Base-by-base conservation (phyloP, 208 protist species). In the Eutreptiella sp. region DNA sequence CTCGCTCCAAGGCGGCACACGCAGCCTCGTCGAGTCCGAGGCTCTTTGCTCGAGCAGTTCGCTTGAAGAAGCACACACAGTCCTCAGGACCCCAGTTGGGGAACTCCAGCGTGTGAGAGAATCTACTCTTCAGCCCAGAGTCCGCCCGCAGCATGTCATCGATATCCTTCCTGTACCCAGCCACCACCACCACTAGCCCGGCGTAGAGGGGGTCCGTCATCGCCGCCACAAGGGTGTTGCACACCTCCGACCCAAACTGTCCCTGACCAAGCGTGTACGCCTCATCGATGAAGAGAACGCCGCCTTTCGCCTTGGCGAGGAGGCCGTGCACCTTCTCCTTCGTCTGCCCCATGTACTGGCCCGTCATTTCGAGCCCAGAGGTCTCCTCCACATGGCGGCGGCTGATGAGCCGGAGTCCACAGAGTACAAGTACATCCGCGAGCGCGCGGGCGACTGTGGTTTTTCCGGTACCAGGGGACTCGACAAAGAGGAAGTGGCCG, bases 261-360 rank as follows among this genome's bases (percentile, higher is more conserved):
- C 11, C 7, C 14, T 57, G 28, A 9, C 7, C 24, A 24, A 68
- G 45, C 19, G 54, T 28, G 57, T 68, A 68, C 33, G 62, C 62
- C 41, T 68, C 62, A 55, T 68, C 57, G 45, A 68, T 68, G 41
- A 68, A 68, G 32, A 68, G 53, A 11, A 66, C 62, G 41, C 62
- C 31, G 39, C 57, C 57, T n/a, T 2, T 4, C 3, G 21, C 41
- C 21, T 2, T 7, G 16, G 46, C 23, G 14, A 68, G 29, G 41
- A 65, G 36, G 7, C 16, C 41, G 28, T 63, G 27, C 1, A 55
- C 66, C 27, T 42, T 28, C 4, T 26, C 24, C 1, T 19, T 42
- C 4, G 62, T 59, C 9, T 60, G 58, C 26, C 29, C 23, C 24
- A 53, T 35, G 31, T 41, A 68, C 33, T 27, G 7, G n/a, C 38